Percentiles rank a stretch among this genome's conserved stretches.
phyloP scores from a whole-genome alignment of 176 grass and related monocot species.

The Calamus simplicifolius region DNA sequence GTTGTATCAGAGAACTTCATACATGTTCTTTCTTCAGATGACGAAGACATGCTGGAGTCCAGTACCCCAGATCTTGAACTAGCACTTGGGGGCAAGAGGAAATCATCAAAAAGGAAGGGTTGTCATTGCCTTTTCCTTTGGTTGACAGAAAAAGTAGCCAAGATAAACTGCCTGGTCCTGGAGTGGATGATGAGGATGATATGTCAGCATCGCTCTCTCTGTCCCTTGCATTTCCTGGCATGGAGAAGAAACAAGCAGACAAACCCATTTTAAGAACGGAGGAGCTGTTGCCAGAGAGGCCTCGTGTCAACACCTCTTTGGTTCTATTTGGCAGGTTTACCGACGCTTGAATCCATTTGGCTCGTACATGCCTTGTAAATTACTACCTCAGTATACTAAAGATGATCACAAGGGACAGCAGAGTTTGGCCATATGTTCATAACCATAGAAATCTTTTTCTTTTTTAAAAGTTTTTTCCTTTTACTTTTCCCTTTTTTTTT shows the following conservation, averaged over 20 bases:
- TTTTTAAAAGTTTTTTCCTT: too few species aligned
- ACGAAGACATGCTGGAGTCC: conserved; percentile 33
- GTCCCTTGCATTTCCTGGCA: conserved; percentile 36
- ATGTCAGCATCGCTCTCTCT: conserved; percentile 33
- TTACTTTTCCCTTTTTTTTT: too few species aligned
- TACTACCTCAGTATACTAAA: too few species aligned
- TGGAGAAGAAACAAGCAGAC: conserved; percentile 18
- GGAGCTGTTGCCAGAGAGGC: conserved; percentile 7
- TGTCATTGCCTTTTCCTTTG: conserved; percentile 20
- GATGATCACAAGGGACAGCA: too few species aligned
- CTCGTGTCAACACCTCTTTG: conserved; percentile 41
- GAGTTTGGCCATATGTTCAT: too few species aligned
- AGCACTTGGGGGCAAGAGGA: conserved; percentile 28
- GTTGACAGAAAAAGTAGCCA: conserved; percentile 28
- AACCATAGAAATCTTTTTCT: too few species aligned
- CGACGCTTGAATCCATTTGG: too few species aligned
- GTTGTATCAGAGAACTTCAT: conserved; percentile 10
- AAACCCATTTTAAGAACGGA: conserved; percentile 13
- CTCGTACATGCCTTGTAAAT: too few species aligned
- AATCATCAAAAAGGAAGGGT: conserved; percentile 19
- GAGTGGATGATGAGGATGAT: conserved; percentile 16
- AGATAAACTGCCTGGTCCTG: conserved; percentile 15
- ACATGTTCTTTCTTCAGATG: conserved; percentile 28
- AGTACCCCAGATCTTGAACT: conserved; percentile 37
- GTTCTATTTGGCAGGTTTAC: conserved; percentile 10